A percentile compares a stretch with the other conserved stretches of the same genome.
Evolutionary conservation across 2,329 filamentous ascomycete genomes (phyloP).

Genomic region (Nothophoma quercina): DNA sequence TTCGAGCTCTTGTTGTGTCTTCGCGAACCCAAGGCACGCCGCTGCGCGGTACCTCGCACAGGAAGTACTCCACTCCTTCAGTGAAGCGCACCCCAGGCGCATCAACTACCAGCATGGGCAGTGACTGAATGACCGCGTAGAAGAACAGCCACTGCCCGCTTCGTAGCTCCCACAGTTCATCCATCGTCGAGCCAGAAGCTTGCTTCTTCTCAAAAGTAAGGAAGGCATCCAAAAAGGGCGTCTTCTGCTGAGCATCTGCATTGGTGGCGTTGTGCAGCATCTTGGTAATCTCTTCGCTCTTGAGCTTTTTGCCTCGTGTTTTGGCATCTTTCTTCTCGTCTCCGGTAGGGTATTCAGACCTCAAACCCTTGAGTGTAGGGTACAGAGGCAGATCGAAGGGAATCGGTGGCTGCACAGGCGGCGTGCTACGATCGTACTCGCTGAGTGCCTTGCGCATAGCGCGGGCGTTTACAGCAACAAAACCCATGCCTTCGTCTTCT

Average conservation of each 20-base stretch:
- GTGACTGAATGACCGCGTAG: constrained; percentile 77
- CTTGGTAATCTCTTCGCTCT: constrained; percentile 77
- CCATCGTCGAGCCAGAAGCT: constrained; percentile 67
- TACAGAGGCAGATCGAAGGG: constrained; percentile 87
- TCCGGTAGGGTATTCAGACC: constrained; percentile 69
- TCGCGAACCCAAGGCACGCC: constrained; percentile 77
- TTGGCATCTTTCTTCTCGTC: constrained; percentile 78
- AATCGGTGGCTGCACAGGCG: constrained; percentile 88
- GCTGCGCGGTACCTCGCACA: constrained; percentile 77
- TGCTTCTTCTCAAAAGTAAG: constrained; percentile 75
- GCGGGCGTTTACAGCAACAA: constrained; percentile 66
- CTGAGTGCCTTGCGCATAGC: constrained; percentile 80
- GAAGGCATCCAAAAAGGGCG: constrained; percentile 73
- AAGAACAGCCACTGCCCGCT: constrained; percentile 84
- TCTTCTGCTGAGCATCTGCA: constrained; percentile 68
- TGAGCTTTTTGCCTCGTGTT: constrained; percentile 73
- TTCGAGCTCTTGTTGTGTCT: constrained; percentile 62
- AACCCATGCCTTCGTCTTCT: constrained; percentile 59
- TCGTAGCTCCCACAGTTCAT: constrained; percentile 74
- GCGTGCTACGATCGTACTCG: constrained; percentile 88
- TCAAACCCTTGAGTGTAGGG: constrained; percentile 72
- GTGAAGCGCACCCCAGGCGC: constrained; percentile 73
- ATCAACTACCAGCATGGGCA: constrained; percentile 80
- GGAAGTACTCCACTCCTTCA: constrained; percentile 80
- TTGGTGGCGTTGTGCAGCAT: constrained; percentile 86